Evolutionary conservation across 2,329 filamentous ascomycete species (phyloP).

Genomic region (Stenocarpella maydis): DNA sequence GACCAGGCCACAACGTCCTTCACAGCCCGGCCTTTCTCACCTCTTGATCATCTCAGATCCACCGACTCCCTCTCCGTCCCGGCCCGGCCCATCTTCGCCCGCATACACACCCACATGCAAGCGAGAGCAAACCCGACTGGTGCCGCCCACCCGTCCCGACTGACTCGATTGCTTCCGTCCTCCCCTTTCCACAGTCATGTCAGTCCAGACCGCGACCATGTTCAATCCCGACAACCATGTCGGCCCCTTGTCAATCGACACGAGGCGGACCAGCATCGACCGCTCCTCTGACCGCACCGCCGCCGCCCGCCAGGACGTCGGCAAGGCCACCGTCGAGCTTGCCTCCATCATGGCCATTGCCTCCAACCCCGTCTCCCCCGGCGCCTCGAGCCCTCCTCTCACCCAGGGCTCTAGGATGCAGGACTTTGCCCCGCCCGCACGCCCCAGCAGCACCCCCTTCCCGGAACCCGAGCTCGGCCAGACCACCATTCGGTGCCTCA

Average conservation of each 20-base stretch:
- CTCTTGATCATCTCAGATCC: not conserved
- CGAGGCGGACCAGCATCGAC: conserved; percentile 37
- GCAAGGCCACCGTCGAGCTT: conserved; percentile 52
- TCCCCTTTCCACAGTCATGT: conserved; percentile 37
- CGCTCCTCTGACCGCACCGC: conserved; percentile 40
- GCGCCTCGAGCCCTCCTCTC: conserved; percentile 60
- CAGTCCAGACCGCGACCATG: conserved; percentile 35
- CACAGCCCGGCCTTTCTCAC: not conserved
- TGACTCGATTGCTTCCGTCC: conserved; percentile 27
- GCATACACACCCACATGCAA: conserved; percentile 8
- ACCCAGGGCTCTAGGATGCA: conserved; percentile 53
- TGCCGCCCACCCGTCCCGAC: conserved; percentile 28
- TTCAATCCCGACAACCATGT: conserved; percentile 38
- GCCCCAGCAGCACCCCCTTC: conserved; percentile 69
- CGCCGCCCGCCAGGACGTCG: conserved; percentile 46
- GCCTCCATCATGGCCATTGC: conserved; percentile 55
- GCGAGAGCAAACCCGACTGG: conserved; percentile 18
- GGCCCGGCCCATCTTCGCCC: not conserved
- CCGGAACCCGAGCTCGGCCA: conserved; percentile 61
- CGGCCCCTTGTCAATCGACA: conserved; percentile 42
- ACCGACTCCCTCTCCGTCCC: not conserved
- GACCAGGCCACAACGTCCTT: not conserved
- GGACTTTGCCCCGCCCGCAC: conserved; percentile 58
- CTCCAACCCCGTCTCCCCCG: conserved; percentile 64
- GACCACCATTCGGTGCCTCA: conserved; percentile 52